Percentiles rank a stretch among this genome's conserved stretches.
phyloP scores from a whole-genome alignment of 1,284 basidiomycete species.

The Boletus albobrunnescens region DNA sequence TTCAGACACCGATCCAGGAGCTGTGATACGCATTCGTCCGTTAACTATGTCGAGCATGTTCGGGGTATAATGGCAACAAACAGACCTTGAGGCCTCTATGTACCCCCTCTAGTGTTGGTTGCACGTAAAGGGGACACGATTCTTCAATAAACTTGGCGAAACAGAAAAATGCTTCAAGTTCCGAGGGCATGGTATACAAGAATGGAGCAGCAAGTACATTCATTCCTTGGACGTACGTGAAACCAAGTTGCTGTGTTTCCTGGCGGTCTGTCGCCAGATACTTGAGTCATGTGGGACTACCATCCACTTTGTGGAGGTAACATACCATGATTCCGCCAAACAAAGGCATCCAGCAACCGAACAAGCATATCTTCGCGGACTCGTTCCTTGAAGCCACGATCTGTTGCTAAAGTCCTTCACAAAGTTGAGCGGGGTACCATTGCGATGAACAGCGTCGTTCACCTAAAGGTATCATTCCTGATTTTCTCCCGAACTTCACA shows the following conservation, averaged over 20 bases:
- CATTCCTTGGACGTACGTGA: constrained; percentile 97
- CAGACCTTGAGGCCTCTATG: constrained; percentile 88
- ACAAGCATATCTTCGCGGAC: constrained; percentile 97
- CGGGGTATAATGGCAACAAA: constrained; percentile 4
- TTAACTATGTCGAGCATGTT: not conserved
- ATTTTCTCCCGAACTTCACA: constrained; percentile 89
- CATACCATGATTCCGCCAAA: constrained; percentile 87
- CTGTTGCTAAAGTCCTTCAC: constrained; percentile 87
- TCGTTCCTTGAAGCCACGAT: constrained; percentile 90
- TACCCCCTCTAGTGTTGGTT: constrained; percentile 92
- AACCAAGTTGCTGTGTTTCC: constrained; percentile 69
- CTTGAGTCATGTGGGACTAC: not conserved
- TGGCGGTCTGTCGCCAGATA: constrained; percentile 52
- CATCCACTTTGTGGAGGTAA: not conserved
- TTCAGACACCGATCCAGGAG: constrained; percentile 88
- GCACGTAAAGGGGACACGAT: constrained; percentile 90
- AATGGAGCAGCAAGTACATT: constrained; percentile 98
- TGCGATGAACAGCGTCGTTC: constrained; percentile 7
- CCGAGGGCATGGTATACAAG: constrained; percentile 91
- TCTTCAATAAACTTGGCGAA: constrained; percentile 94
- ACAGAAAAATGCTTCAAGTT: constrained; percentile 94
- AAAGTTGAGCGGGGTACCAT: constrained; percentile 9
- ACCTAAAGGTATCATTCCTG: constrained; percentile 78
- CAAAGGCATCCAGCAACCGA: constrained; percentile 91
- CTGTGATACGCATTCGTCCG: constrained; percentile 39